Conservation (phyloP, 805 yeast species). For the Blastobotrys muscicola region DNA sequence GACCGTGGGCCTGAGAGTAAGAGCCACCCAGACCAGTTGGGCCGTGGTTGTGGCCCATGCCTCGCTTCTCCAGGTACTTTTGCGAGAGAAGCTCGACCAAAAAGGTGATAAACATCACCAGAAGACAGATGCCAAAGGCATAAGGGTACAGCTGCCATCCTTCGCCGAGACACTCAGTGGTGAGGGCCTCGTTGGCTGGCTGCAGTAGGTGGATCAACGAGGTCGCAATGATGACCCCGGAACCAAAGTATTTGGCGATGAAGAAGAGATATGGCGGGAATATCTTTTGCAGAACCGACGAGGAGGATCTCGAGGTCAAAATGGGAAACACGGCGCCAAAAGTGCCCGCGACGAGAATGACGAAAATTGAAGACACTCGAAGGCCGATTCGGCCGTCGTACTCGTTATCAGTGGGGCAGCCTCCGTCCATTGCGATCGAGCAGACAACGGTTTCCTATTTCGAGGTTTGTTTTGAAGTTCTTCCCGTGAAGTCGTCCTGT, state of each 20-base stretch:
- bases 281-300: background rate
- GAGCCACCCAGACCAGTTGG: conserved; percentile 10
- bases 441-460: conserved; percentile 23
- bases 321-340: conserved; percentile 39
- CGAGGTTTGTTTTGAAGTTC: too few species aligned
- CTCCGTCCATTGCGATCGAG: conserved; percentile 13
- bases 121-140: conserved; percentile 46
- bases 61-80: conserved; percentile 10
- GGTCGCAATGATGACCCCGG: conserved; percentile 72
- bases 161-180: conserved; percentile 13
- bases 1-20: background rate
- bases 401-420: conserved; percentile 10
- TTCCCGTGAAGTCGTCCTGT: too few species aligned
- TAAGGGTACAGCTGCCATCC: conserved; percentile 45
- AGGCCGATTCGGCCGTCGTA: conserved; percentile 37
- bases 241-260: conserved; percentile 45
- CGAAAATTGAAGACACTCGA: conserved; percentile 51
- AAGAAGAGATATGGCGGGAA: conserved; percentile 25
- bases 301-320: conserved; percentile 18
- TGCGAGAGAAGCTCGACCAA: conserved; percentile 15
- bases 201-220: conserved; percentile 58
- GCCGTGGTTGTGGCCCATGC: conserved; percentile 16
- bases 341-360: conserved; percentile 42
- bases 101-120: conserved; percentile 32
- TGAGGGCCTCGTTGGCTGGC: conserved; percentile 26